Evolutionary conservation across 2,329 filamentous ascomycete genomes (phyloP).

Genomic region (Aureobasidium sp.): DNA sequence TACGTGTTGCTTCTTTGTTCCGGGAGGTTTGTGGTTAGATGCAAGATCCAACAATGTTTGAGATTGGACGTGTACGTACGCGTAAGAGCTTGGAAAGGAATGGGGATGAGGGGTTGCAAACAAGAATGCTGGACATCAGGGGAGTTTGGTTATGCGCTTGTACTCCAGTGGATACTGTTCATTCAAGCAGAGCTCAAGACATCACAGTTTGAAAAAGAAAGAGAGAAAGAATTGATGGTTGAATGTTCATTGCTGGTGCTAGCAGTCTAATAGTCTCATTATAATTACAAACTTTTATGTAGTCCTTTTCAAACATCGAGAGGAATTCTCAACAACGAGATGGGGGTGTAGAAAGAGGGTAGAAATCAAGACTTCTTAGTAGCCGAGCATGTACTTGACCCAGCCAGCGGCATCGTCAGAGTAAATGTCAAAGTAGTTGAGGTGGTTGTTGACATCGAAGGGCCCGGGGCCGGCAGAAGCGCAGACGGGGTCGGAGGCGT

Average conservation of each 20-base stretch:
- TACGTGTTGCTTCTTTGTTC: background rate
- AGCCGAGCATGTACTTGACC: slow-evolving; percentile 14
- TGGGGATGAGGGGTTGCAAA: background rate
- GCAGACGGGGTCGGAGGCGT: slow-evolving; percentile 29
- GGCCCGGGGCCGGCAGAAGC: slow-evolving; percentile 21
- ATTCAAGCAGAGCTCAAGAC: background rate
- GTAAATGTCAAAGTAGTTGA: slow-evolving; percentile 32
- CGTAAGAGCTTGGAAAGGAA: background rate
- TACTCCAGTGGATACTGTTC: background rate
- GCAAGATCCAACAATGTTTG: background rate
- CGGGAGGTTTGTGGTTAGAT: background rate
- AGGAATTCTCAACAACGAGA: background rate
- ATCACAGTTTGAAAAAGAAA: background rate
- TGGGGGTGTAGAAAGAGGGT: background rate
- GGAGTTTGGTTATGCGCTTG: background rate
- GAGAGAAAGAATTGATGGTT: background rate
- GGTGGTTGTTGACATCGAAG: slow-evolving; percentile 26
- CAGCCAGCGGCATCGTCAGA: slow-evolving; percentile 22
- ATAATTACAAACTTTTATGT: background rate
- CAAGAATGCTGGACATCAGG: background rate
- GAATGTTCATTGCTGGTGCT: background rate
- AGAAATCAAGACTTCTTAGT: background rate
- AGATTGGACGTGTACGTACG: background rate
- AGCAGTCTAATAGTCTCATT: background rate
- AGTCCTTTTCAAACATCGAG: background rate